Conservation (phyloP, 306 rosid species). For the Quercus engelmannii region DNA sequence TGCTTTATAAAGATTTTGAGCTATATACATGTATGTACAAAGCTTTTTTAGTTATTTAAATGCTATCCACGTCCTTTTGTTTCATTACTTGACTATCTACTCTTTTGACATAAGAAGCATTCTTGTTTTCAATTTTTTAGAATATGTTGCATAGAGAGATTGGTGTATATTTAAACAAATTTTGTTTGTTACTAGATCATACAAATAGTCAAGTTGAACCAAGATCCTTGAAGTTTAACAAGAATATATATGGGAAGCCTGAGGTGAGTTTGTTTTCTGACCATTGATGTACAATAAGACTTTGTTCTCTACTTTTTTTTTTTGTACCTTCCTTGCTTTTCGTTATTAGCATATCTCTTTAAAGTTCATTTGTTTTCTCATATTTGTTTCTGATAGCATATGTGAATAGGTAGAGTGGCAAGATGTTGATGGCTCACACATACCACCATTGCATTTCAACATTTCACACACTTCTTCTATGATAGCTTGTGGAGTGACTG, state of each 20-base stretch:
- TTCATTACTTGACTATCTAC: background rate
- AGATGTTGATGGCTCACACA: conserved; percentile 45
- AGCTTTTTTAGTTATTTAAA: background rate
- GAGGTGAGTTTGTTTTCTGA: conserved; percentile 54
- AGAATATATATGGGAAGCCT: conserved; percentile 81
- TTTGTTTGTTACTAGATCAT: conserved; percentile 60
- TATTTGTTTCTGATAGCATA: conserved; percentile 15
- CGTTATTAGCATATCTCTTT: background rate
- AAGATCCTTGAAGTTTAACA: conserved; percentile 60
- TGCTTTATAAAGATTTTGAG: background rate
- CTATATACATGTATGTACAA: background rate
- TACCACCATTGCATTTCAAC: conserved; percentile 85
- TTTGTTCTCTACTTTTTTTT: background rate
- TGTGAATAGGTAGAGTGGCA: conserved; percentile 64
- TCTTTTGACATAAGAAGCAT: conserved; percentile 7
- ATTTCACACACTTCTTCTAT: conserved; percentile 83
- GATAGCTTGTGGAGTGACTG: conserved; percentile 87
- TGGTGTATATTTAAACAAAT: conserved; percentile 29
- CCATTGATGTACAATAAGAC: background rate
- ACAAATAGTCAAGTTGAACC: conserved; percentile 55
- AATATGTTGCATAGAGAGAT: conserved; percentile 1
- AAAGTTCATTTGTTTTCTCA: background rate
- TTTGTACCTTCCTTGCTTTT: conserved; percentile 5
- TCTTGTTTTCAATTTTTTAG: background rate
- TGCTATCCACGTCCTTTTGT: background rate